Base-by-base conservation (phyloP, 208 protist species). In the Leptomonas pyrrhocoris region DNA sequence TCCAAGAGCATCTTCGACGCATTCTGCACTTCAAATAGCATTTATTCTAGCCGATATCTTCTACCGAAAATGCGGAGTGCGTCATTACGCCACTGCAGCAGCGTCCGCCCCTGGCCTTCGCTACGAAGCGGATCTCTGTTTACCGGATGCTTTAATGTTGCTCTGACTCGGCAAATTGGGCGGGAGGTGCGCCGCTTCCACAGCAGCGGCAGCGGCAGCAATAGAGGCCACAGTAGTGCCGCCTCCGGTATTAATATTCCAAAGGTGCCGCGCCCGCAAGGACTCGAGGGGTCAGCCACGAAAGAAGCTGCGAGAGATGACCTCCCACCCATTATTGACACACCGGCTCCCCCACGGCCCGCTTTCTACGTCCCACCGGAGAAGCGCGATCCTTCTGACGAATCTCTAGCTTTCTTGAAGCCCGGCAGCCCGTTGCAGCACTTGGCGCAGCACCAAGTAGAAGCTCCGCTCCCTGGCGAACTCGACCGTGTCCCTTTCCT, bases 341-440 rank as follows among this genome's bases (percentile, higher is more conserved):
- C 63, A 2, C 81, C 85, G 5, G 60, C 53, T 23, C 86, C 86
- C 16, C 91, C 91, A 0, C 81, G 80, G 0, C 86, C 91, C 1
- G 80, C 84, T 15, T 79, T 69, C 48, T 96, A 96, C 71, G 79
- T 93, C 8, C 89, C 92, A 11, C 87, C 88, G 0, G 81, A 82
- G 58, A 49, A 92, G 77, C 86, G 92, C 21, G 72, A 83, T 55
- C 54, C 81, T 0, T 51, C 69, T 21, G 92, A 94, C 59, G 81
- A 84, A 36, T 94, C 87, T 9, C 74, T 96, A 0, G 58, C 56
- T 1, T 94, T 94, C 75, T 60, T 94, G 56, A 78, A 72, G 40
- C 56, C 68, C 15, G 74, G 75, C 21, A 79, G 62, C 25, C 81
- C 80, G n/a, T 46, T 82, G 46, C 45, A 78, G 15, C 65, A 79